Percentiles rank a stretch among this genome's conserved stretches.
Evolutionary conservation across 179 eudicot genomes (phyloP).

Genomic region (Silene vulgaris): DNA sequence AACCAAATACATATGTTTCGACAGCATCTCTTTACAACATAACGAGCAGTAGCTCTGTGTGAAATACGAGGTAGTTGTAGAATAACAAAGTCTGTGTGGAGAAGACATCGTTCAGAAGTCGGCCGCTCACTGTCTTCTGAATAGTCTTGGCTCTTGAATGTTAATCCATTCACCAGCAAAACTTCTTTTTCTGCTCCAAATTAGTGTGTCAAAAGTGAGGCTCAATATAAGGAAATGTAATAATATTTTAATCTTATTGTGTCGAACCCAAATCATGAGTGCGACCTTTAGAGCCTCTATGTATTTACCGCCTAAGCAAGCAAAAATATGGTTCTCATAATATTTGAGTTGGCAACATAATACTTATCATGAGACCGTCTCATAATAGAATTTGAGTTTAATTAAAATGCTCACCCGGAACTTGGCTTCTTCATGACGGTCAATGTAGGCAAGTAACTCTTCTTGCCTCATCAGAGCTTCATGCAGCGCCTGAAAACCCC

Average conservation of each 20-base stretch:
- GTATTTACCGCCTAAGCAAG: background rate
- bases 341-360: too few relatives aligned
- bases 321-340: background rate
- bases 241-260: too few relatives aligned
- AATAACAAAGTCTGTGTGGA: constrained; percentile 17
- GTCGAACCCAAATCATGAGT: too few relatives aligned
- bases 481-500: constrained; percentile 52
- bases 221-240: background rate
- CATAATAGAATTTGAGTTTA: background rate
- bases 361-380: background rate
- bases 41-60: constrained; percentile 20
- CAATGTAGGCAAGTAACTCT: constrained; percentile 88
- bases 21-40: constrained; percentile 33
- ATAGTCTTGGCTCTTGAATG: background rate
- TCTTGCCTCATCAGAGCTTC: constrained; percentile 96
- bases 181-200: constrained; percentile 75
- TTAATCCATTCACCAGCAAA: constrained; percentile 57
- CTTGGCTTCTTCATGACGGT: constrained; percentile 70
- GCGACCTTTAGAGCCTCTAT: too few relatives aligned
- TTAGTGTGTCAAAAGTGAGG: constrained; percentile 14
- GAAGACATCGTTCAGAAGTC: constrained; percentile 10
- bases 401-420: constrained; percentile 42
- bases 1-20: constrained; percentile 22
- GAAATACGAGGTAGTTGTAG: constrained; percentile 15
- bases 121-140: background rate